Percentiles rank a stretch among this genome's conserved stretches.
Evolutionary conservation across 2,329 filamentous ascomycete genomes (phyloP).

Genomic region (Hirsutella rhossiliensis): DNA sequence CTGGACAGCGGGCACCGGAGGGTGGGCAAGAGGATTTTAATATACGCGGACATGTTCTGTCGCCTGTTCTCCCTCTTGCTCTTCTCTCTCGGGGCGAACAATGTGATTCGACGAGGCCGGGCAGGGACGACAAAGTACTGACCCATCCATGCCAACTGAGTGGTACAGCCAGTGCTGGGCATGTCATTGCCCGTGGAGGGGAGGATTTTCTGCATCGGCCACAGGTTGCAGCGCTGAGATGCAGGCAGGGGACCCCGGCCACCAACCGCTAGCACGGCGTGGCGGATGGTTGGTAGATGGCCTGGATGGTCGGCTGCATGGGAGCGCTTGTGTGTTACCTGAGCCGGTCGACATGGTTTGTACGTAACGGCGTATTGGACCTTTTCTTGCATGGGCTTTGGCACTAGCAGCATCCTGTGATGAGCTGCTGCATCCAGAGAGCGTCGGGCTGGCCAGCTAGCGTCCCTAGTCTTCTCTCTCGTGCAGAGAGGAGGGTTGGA

Average conservation of each 20-base stretch:
- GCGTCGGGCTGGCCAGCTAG: not conserved
- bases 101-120: not conserved
- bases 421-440: not conserved
- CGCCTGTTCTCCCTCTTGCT: not conserved
- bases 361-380: not conserved
- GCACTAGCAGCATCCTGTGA: not conserved
- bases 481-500: too few species aligned
- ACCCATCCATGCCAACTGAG: not conserved
- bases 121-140: not conserved
- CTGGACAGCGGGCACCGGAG: not conserved
- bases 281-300: not conserved
- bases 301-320: too few species aligned
- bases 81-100: not conserved
- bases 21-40: not conserved
- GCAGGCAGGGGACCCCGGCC: not conserved
- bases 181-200: not conserved
- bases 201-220: conserved; percentile 3
- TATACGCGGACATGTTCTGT: not conserved
- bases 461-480: too few species aligned
- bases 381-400: not conserved
- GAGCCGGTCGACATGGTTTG: not conserved
- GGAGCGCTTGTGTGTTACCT: not conserved
- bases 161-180: not conserved
- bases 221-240: conserved; percentile 1
- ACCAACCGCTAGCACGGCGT: not conserved